phyloP scores from a whole-genome alignment of 23 red algal genomes.

The Gracilaria domingensis region DNA sequence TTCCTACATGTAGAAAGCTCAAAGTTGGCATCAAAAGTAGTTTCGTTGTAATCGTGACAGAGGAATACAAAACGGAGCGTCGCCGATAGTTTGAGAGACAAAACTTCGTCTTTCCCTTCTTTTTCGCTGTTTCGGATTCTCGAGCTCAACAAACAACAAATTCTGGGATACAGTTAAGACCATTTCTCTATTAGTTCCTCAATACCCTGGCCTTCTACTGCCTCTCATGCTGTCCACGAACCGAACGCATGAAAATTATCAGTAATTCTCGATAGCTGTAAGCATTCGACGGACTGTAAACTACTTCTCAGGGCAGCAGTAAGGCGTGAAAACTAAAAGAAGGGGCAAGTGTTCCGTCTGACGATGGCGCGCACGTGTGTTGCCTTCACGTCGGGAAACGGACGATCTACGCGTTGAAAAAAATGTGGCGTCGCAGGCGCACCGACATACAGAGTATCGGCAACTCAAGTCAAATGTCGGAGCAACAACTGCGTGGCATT shows the following conservation, averaged over 20 bases:
- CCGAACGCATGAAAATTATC: background rate
- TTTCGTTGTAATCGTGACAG: background rate
- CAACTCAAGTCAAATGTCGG: conserved; percentile 30
- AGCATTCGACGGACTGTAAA: background rate
- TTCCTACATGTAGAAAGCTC: background rate
- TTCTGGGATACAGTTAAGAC: background rate
- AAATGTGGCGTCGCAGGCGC: conserved; percentile 42
- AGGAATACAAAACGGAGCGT: background rate
- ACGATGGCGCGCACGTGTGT: conserved; percentile 41
- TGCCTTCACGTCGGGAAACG: conserved; percentile 47
- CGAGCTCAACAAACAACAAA: background rate
- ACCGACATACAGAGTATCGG: conserved; percentile 48
- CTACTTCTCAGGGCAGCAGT: background rate
- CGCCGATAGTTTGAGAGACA: too few relatives aligned
- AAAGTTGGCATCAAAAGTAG: background rate
- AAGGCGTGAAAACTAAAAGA: conserved; percentile 40
- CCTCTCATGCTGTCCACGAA: background rate
- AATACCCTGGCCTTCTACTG: too few relatives aligned
- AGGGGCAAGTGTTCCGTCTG: conserved; percentile 33
- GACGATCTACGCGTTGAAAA: conserved; percentile 43
- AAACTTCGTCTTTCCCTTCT: background rate
- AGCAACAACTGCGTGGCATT: background rate
- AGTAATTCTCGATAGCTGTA: background rate
- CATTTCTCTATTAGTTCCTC: background rate
- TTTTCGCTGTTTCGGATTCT: too few relatives aligned